Conservation (phyloP, 2,329 filamentous ascomycete genomes). For the Trichoderma oligosporum region DNA sequence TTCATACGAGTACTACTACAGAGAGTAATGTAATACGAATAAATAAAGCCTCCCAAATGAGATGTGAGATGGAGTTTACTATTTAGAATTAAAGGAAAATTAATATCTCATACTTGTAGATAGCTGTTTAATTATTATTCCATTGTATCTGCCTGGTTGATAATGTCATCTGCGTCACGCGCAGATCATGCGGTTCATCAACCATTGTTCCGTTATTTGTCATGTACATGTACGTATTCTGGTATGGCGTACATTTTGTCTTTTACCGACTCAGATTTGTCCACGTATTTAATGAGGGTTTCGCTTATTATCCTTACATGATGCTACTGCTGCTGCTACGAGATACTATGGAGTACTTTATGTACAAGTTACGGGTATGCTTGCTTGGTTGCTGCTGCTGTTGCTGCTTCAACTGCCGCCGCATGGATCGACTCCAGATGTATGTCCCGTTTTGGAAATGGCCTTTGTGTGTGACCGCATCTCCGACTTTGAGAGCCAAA, state of each 20-base stretch:
- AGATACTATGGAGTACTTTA: too few species aligned
- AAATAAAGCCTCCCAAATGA: background rate
- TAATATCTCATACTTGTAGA: too few species aligned
- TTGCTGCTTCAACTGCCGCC: slow-evolving; percentile 8
- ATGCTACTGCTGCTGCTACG: background rate
- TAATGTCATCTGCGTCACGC: background rate
- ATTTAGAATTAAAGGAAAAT: background rate
- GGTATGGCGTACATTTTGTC: background rate
- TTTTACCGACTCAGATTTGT: slow-evolving; percentile 4
- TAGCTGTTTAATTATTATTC: too few species aligned
- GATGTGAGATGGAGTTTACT: background rate
- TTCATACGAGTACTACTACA: background rate
- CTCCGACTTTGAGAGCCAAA: slow-evolving; percentile 4
- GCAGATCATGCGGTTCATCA: slow-evolving; percentile 16
- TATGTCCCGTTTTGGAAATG: slow-evolving; percentile 10
- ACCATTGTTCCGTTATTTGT: background rate
- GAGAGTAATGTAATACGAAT: background rate
- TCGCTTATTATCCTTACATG: slow-evolving; percentile 6
- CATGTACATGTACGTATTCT: too few species aligned
- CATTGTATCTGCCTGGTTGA: slow-evolving; percentile 6
- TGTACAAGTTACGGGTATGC: background rate
- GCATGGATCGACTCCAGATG: slow-evolving; percentile 10
- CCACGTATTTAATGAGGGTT: slow-evolving; percentile 8
- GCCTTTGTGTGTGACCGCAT: background rate
- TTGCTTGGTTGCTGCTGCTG: background rate